Evolutionary conservation across 257 asterid species (phyloP), one percentile per base, ranked within the genome.

Genomic region (Ocimum tenuiflorum): DNA sequence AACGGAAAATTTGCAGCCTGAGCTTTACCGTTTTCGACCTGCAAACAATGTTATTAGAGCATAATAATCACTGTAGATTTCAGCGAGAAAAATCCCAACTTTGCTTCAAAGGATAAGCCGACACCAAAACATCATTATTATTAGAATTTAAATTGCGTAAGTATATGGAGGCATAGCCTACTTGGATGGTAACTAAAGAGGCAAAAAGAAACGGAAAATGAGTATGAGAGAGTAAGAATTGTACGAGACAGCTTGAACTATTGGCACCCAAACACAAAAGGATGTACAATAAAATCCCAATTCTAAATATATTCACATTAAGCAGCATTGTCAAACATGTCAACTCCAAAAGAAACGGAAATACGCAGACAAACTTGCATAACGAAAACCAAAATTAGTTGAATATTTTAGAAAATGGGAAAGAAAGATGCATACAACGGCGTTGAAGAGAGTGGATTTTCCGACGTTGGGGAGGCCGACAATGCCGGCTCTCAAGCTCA

Each of bases 391-490:
- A 47, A 57, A 53, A 60, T 17, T 3, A 24, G 41, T 61, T 42
- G 42, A 68, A 58, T 4, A 11, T 55, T 15, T 66, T 8, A 27
- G 23, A 48, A 13, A 55, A 45, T 11, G 10, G 52, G 39, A 31
- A 31, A 27, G 12, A 54, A 13, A 38, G 14, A 59, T 36, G 68
- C 95, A 57, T 85, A 92, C 99, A 7, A 92, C 97, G 75, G 99
- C 96, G 79, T 92, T 92, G 84, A 92, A 92, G 39, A 92, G 90
- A 62, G 99, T 92, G 60, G 98, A 89, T 75, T 91, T 91, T 27
- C 98, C 98, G 67, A 91, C 98, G 75, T 91, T 91, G 60, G 98
- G 97, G 58, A 92, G 97, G 41, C 99, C 97, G 31, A 92, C 99
- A 65, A 91, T 92, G 77, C 99, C 97, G 65, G 99, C 97, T 74